phyloP scores from a whole-genome alignment of 73 alveolate species.

The Tetrahymena malaccensis region DNA sequence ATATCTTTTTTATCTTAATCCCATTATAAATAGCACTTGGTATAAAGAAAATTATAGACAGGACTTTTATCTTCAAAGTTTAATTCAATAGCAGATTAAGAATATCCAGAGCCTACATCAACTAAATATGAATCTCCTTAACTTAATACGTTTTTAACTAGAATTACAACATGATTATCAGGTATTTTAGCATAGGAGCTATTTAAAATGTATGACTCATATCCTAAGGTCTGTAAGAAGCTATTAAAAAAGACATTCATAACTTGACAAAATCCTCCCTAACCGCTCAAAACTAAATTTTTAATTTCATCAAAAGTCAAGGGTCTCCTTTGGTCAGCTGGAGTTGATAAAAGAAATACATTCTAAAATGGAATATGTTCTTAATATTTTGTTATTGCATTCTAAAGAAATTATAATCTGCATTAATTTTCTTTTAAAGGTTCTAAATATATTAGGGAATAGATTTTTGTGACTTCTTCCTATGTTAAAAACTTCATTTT shows the following conservation, averaged over 20 bases:
- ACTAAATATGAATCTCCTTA: background rate
- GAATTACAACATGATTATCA: background rate
- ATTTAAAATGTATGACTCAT: background rate
- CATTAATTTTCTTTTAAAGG: background rate
- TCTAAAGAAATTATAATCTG: background rate
- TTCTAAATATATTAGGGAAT: background rate
- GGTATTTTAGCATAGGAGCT: background rate
- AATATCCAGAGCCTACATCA: background rate
- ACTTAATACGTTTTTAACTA: background rate
- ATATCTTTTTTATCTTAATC: background rate
- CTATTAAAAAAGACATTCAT: background rate
- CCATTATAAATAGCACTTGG: background rate
- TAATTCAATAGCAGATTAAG: background rate
- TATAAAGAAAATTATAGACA: background rate
- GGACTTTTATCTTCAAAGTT: background rate
- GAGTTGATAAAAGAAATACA: background rate
- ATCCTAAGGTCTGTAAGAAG: background rate
- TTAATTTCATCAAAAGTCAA: background rate
- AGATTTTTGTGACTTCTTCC: background rate
- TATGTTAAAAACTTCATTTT: background rate
- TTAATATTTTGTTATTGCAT: background rate
- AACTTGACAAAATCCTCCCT: background rate
- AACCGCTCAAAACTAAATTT: background rate
- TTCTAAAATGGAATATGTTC: background rate
- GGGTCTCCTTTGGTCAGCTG: background rate